These are phyloP conservation scores for Barnettozyma botsteinii DNA, from an alignment of 805 yeast species.

Conservation along the genomic window DNA sequence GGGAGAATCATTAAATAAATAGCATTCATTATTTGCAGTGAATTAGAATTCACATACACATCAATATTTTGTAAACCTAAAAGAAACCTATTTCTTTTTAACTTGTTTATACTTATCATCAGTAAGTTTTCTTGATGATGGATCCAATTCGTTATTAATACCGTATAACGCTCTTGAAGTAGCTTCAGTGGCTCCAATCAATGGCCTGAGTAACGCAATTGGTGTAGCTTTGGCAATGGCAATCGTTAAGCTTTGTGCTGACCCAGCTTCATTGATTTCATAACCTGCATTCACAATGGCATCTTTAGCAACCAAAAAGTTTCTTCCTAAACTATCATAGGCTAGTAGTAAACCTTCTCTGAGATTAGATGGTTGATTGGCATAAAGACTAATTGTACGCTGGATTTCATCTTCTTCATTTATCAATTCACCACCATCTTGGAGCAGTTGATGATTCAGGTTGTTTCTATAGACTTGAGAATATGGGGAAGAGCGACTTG, in stretches of 20 bases:
- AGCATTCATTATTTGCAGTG: background rate
- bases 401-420: conserved; percentile 28
- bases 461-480: background rate
- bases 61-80: too few relatives aligned
- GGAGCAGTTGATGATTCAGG: conserved; percentile 1
- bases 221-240: conserved; percentile 77
- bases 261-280: conserved; percentile 58
- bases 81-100: conserved; percentile 7
- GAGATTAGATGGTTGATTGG: conserved; percentile 72
- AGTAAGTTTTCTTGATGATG: conserved; percentile 49
- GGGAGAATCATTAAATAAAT: background rate
- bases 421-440: conserved; percentile 7
- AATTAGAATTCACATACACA: too few relatives aligned
- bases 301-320: conserved; percentile 57
- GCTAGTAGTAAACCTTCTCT: conserved; percentile 75
- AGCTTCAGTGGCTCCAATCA: conserved; percentile 91
- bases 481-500: background rate
- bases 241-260: conserved; percentile 58
- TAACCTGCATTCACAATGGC: conserved; percentile 55
- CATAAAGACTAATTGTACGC: conserved; percentile 61
- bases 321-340: conserved; percentile 62
- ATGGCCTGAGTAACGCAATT: conserved; percentile 70
- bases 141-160: conserved; percentile 72
- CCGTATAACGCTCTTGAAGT: conserved; percentile 80
- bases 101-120: conserved; percentile 58